Evolutionary conservation across 805 yeast genomes (phyloP), one percentile per base, ranked within the genome.

Genomic region (Starmerella vaccinii): DNA sequence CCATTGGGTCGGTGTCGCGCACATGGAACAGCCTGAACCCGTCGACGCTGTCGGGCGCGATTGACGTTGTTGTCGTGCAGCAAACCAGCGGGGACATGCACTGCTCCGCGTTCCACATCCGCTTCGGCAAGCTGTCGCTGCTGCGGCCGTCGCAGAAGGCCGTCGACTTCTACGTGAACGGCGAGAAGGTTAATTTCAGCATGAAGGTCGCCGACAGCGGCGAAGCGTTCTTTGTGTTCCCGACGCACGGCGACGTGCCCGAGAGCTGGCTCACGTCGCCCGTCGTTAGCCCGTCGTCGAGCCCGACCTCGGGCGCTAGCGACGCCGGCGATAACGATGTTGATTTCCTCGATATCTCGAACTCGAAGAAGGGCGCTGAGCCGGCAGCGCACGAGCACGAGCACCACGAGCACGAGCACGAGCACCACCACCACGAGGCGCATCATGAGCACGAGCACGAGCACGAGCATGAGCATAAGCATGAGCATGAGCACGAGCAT

Each of bases 181-280:
- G 83, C 33, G 75, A 75, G 53, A 73, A 79, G 42, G 83, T 94
- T 0, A 81, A 85, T 58, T 70, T 90, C 44, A 96, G 95, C 8
- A 92, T 92, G 97, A 92, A 92, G 65, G 71, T 92, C 41, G 95
- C 96, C 15, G 98, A 92, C 54, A 95, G 94, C 7, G 98, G 98
- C 13, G 98, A 92, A 66, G 98, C 97, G 0, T 88, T 88, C 64
- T 92, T 92, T 63, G 97, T 92, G 38, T 90, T 92, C 68, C 95
- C 88, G 61, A 84, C 96, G 1, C 75, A 75, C 35, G 70, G 69
- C 33, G 76, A 77, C 52, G 81, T 92, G 22, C 95, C 96, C 1
- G 72, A 74, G 49, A 83, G 83, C 52, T 74, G 87, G 56, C 77
- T 87, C 57, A 85, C 96, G 0, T 85, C 95, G 0, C 97, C 97